Evolutionary conservation across 2,329 filamentous ascomycete species (phyloP).

Genomic region (Sporothrix humicola): DNA sequence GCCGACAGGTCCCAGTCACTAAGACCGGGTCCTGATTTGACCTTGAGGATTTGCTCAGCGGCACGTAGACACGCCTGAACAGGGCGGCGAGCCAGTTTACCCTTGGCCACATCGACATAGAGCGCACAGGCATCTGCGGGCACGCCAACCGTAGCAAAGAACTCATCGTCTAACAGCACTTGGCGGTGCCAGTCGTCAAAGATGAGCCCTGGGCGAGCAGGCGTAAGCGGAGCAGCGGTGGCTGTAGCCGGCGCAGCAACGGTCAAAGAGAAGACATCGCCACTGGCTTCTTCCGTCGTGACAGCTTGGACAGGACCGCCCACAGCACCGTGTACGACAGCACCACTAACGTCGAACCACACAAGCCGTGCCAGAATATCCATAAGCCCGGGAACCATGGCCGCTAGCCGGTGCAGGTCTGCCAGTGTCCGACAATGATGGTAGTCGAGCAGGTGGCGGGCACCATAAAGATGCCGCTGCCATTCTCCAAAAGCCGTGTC

Average conservation of each 20-base stretch:
- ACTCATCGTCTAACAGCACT: constrained; percentile 44
- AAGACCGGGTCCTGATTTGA: neutral
- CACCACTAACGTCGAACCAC: constrained; percentile 50
- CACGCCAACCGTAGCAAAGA: constrained; percentile 49
- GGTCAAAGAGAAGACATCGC: neutral
- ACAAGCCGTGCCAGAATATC: constrained; percentile 49
- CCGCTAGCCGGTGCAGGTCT: constrained; percentile 46
- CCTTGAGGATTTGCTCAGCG: constrained; percentile 41
- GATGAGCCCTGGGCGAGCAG: constrained; percentile 40
- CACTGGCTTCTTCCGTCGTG: neutral
- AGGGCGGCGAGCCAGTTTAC: constrained; percentile 29
- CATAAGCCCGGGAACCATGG: constrained; percentile 45
- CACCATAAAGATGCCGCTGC: constrained; percentile 49
- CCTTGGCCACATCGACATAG: constrained; percentile 45
- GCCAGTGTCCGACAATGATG: constrained; percentile 45
- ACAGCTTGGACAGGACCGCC: neutral
- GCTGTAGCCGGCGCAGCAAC: neutral
- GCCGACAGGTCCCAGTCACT: constrained; percentile 40
- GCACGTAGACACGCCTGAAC: constrained; percentile 39
- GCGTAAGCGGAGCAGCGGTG: neutral
- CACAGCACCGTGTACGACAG: constrained; percentile 38
- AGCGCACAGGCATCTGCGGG: constrained; percentile 48
- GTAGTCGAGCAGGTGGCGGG: constrained; percentile 49
- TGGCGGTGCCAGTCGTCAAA: constrained; percentile 52
- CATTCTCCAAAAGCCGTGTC: constrained; percentile 50